Evolutionary conservation across 2,329 filamentous ascomycete genomes (phyloP), one percentile per base, ranked within the genome.

Genomic region (Trichoderma polysporum): DNA sequence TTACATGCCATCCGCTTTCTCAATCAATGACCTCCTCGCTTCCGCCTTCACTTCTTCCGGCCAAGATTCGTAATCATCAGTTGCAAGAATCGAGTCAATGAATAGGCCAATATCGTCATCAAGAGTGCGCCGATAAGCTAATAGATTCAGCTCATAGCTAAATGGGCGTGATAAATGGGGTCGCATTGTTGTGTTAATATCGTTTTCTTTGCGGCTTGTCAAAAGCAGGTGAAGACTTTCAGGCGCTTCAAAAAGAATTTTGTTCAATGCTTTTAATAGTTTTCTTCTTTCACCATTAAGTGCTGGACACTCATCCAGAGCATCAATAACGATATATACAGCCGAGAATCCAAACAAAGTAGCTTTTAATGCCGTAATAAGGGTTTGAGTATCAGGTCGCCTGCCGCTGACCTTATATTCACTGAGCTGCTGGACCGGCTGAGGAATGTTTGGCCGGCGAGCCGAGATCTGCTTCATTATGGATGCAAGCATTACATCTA

Each of bases 1-100:
- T 35, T 49, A 66, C 64, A 66, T 66, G 17, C 64, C 64, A 19
- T 66, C 64, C 12, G 64, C 56, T 33, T 60, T 66, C 47, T 66
- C 45, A 53, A 58, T 25, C 37, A 66, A 29, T 13, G 25, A 25
- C 3, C 25, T 22, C 35, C 22, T 66, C 17, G 56, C 31, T 27
- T 50, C 29, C 8, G 7, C 25, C 17, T 41, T 53, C 2, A 66
- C 22, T 13, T 10, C 25, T 6, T 33, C 35, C n/a, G 54, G 56
- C 64, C 64, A 64, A 13, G 61, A 57, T 6, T n/a, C 22, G n/a
- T 64, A 66, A 7, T 66, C 25, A 13, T 22, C 6, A n/a, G 27
- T 33, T 41, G 41, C 33, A 2, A 60, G 39, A 4, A 41, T 66
- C 4, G 47, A 52, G 2, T 66, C 64, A 4, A 66, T 60, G 19